Conservation (phyloP, 805 yeast genomes). For the Cyberlindnera veronae region DNA sequence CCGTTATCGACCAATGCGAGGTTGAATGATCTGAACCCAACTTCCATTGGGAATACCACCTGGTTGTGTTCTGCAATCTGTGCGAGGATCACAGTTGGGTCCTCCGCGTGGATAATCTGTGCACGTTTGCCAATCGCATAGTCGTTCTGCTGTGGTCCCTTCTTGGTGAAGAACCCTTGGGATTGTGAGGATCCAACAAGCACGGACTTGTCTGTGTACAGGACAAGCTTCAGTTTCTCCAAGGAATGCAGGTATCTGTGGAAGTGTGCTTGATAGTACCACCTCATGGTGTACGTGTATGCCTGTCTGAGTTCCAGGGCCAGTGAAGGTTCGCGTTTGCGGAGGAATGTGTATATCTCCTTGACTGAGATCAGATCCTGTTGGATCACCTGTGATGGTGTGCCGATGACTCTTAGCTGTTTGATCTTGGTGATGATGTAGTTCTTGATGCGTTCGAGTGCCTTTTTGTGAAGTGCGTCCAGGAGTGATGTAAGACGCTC, state of each 20-base stretch:
- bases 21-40: slow-evolving; percentile 68
- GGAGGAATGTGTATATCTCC: slow-evolving; percentile 57
- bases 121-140: slow-evolving; percentile 44
- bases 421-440: slow-evolving; percentile 64
- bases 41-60: slow-evolving; percentile 64
- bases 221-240: slow-evolving; percentile 54
- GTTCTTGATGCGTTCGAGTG: slow-evolving; percentile 74
- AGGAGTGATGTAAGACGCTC: slow-evolving; percentile 32
- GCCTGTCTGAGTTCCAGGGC: slow-evolving; percentile 76
- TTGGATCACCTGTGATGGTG: slow-evolving; percentile 76
- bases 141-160: slow-evolving; percentile 22
- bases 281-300: slow-evolving; percentile 81
- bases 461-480: slow-evolving; percentile 53
- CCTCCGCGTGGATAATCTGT: slow-evolving; percentile 51
- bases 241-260: slow-evolving; percentile 71
- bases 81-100: slow-evolving; percentile 67
- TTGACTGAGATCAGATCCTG: slow-evolving; percentile 57
- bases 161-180: slow-evolving; percentile 15
- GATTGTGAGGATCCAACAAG: slow-evolving; percentile 34
- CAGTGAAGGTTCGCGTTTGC: slow-evolving; percentile 50
- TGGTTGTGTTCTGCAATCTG: slow-evolving; percentile 81
- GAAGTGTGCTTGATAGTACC: slow-evolving; percentile 86
- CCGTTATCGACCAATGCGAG: slow-evolving; percentile 73
- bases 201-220: slow-evolving; percentile 48
- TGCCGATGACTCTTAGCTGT: slow-evolving; percentile 53